Conservation (phyloP, 345 rosid species). For the Salix purpurea region DNA sequence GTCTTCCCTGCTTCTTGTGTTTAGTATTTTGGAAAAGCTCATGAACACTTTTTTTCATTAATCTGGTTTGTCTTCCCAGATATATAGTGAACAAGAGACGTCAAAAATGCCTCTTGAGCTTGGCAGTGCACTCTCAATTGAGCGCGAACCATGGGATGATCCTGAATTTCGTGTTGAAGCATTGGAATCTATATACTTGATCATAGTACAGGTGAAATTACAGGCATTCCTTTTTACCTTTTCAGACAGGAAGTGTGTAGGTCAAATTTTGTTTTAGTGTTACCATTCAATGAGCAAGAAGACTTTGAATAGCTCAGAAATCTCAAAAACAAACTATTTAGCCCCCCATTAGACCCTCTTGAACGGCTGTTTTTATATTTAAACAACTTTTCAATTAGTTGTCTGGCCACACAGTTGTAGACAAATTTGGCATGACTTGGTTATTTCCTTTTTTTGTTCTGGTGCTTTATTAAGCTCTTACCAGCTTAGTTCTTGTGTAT, state of each 20-base stretch:
- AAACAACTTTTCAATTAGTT: not conserved
- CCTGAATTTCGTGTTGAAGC: conserved; percentile 74
- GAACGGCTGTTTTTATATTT: not conserved
- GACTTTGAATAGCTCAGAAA: not conserved
- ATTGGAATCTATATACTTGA: conserved; percentile 80
- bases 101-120: conserved; percentile 89
- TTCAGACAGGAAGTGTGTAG: not conserved
- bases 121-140: conserved; percentile 75
- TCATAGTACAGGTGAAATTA: conserved; percentile 55
- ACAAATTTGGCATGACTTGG: not conserved
- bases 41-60: conserved; percentile 2
- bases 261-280: not conserved
- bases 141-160: conserved; percentile 81
- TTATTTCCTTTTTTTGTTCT: not conserved
- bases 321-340: not conserved
- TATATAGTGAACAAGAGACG: conserved; percentile 57
- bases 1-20: not conserved
- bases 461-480: not conserved
- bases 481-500: too few species aligned
- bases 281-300: not conserved
- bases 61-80: conserved; percentile 29
- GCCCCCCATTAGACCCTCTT: not conserved
- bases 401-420: not conserved
- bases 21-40: not conserved
- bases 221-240: not conserved